Evolutionary conservation across 768 basidiomycete species (phyloP), one percentile per base, ranked within the genome.

Genomic region (Mycena vulgaris): DNA sequence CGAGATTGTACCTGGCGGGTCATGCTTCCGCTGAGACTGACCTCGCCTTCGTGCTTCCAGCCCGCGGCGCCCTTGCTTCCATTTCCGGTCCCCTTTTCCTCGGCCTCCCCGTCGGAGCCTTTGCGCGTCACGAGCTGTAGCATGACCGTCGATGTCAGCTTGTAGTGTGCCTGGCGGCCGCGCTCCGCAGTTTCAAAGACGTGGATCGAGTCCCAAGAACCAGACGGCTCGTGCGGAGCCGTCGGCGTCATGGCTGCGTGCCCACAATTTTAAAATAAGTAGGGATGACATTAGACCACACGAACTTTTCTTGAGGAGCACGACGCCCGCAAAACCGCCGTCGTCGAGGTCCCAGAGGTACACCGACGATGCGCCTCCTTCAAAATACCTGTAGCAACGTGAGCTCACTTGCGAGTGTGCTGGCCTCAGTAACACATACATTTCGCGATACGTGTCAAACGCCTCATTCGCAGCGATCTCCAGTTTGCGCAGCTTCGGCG

Each of bases 331-430:
- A 80, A 98, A 99, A 58, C 93, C 94, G 19, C 95, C 95, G 75
- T 99, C 97, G 66, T 98, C 97, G 30, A 96, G 87, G 78, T 99
- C 97, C 98, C 98, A 99, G 23, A 99, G 90, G 81, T 97, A 99
- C 19, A 98, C 97, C 27, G 94, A 96, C 30, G 96, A 98, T 2
- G 95, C 92, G 5, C 98, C 98, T n/a, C 97, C 97, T 81, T 99
- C 98, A 80, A 91, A 99, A 85, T 99, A 99, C 88, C 93, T 94
- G 48, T 11, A 66, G 13, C 42, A n/a, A 28, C 60, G 2, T 42
- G 23, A 30, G 47, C 40, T 55, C 48, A 49, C 19, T n/a, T 40
- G 53, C 57, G 27, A 57, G 28, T 19, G 14, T 30, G 11, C 16
- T 23, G 11, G 14, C 42, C 10, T 27, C 5, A 35, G 48, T 28